Base-by-base conservation (phyloP, 2,329 filamentous ascomycete genomes). In the Penicillium sp. region DNA sequence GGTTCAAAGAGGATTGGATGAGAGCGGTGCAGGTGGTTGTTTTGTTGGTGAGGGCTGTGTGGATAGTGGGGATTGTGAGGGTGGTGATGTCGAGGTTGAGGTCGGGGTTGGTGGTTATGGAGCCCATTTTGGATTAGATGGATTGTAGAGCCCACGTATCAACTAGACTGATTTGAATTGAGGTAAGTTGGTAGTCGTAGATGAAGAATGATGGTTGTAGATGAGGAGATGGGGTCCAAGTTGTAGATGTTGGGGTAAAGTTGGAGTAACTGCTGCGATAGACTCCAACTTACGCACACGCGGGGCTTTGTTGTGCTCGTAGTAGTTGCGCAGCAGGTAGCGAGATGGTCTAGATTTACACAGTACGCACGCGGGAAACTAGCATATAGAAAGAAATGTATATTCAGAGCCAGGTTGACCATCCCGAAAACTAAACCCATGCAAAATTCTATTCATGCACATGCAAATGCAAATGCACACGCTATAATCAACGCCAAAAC, bases 21-120 rank as follows among this genome's bases (percentile, higher is more conserved):
- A 88, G 75, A 19, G 78, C 77, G 14, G 81, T 79, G 69, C 85
- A 88, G 47, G 82, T 83, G 33, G 82, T 79, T 5, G 79, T 71
- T 10, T 82, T 77, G 22, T 79, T 79, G 66, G 81, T 82, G 9
- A 89, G 77, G 9, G 81, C 81, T 65, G 81, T 74, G 60, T 88
- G 86, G 7, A 87, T 79, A 1, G 78, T 78, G 33, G 81, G 74
- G 58, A 89, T 83, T 0, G 85, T 87, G 2, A 86, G 82, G 73
- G 87, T 85, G 3, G 44, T 40, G n/a, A 63, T 13, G 44, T 59
- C 43, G 27, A 57, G 13, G 31, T 13, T 5, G 11, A 10, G 16
- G 11, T 55, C 22, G 24, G 19, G 4, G 24, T 33, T 33, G 22
- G 46, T 31, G 11, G 11, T 10, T 14, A 3, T 19, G 19, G 39